Conservation (phyloP, 352 stramenopile species). For the Pythium sp. region DNA sequence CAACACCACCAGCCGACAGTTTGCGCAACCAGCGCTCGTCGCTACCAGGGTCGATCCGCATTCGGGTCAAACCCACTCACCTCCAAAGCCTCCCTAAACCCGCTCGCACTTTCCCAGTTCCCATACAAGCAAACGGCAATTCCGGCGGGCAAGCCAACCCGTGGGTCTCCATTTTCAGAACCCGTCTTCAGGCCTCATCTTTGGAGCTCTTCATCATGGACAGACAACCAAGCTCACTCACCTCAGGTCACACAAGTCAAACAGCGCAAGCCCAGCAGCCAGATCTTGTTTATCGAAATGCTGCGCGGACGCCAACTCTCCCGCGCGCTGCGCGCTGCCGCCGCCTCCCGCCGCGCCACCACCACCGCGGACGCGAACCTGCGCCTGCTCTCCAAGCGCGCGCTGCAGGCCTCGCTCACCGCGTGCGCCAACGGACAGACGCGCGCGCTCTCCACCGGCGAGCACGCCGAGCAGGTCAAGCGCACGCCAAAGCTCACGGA, state of each 20-base stretch:
- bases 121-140: constrained; percentile 14
- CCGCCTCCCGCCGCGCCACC: constrained; percentile 13
- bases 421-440: constrained; percentile 13
- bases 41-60: not conserved
- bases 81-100: not conserved
- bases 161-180: not conserved
- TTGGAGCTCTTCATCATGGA: constrained; percentile 1
- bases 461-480: constrained; percentile 35
- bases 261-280: not conserved
- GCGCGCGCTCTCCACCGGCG: constrained; percentile 34
- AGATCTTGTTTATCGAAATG: constrained; percentile 40
- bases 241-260: constrained; percentile 3
- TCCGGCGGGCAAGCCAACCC: not conserved
- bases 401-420: constrained; percentile 13
- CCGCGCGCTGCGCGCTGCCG: constrained; percentile 32
- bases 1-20: not conserved
- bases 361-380: constrained; percentile 5
- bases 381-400: constrained; percentile 10
- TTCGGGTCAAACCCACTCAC: not conserved
- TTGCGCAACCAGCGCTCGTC: constrained; percentile 7
- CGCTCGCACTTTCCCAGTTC: not conserved
- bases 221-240: not conserved
- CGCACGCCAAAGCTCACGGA: constrained; percentile 57
- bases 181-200: not conserved
- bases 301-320: constrained; percentile 43